Conservation (phyloP, 257 asterid species). For the Solanum chaucha region DNA sequence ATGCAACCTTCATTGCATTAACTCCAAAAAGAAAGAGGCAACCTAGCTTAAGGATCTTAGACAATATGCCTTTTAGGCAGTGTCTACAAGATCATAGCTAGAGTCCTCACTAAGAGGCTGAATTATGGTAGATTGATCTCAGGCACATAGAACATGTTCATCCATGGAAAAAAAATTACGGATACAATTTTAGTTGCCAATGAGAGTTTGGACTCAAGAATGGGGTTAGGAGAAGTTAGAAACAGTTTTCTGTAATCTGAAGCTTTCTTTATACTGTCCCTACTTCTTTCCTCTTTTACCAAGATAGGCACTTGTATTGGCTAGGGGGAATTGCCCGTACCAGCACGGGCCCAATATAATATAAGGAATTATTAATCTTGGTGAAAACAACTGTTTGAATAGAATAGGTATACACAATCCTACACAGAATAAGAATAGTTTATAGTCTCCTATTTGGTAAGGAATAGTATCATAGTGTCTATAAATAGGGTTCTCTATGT, state of each 20-base stretch:
- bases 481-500: no score
- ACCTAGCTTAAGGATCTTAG: neutral
- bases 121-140: neutral
- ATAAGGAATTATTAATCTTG: neutral
- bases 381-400: neutral
- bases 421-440: no score
- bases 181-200: neutral
- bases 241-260: neutral
- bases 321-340: neutral
- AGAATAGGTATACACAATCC: no score
- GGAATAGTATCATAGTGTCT: no score
- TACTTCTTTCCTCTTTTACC: neutral
- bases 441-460: no score
- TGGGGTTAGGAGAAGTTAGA: neutral
- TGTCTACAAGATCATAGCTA: neutral
- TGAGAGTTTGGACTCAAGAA: neutral
- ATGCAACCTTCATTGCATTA: neutral
- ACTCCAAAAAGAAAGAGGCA: neutral
- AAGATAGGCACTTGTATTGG: neutral
- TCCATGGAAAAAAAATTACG: neutral
- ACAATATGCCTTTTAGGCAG: neutral
- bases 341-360: neutral
- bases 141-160: neutral
- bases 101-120: neutral
- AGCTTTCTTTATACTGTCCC: neutral